Evolutionary conservation across 768 basidiomycete genomes (phyloP).

Genomic region (Kwoniella botswanensis): DNA sequence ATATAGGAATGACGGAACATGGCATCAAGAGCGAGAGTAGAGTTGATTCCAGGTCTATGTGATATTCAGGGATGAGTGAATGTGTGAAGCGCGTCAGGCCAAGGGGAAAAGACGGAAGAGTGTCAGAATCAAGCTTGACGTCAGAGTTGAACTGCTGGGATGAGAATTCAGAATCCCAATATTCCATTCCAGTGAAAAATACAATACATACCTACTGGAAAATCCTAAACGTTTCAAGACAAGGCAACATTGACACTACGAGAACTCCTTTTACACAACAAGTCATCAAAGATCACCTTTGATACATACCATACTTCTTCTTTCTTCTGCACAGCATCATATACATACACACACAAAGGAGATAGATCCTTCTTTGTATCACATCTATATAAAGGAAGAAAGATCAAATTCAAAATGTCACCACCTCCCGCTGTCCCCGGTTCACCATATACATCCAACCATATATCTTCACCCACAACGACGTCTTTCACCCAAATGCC

Average conservation of each 20-base stretch:
- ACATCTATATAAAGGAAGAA: not conserved
- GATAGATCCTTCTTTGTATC: not conserved
- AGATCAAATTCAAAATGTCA: slow-evolving; percentile 2
- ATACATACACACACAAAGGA: not conserved
- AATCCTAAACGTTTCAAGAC: slow-evolving; percentile 1
- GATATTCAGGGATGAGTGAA: not conserved
- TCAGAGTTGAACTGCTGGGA: not conserved
- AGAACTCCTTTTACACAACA: not conserved
- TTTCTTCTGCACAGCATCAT: not conserved
- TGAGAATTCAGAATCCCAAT: not conserved
- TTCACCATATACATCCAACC: slow-evolving; percentile 27
- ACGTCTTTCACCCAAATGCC: slow-evolving; percentile 22
- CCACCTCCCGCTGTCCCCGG: slow-evolving; percentile 26
- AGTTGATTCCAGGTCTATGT: not conserved
- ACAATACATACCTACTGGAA: not conserved
- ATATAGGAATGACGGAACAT: not conserved
- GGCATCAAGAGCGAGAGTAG: not conserved
- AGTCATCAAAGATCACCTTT: not conserved
- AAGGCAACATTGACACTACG: not conserved
- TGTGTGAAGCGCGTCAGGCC: not conserved
- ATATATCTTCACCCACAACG: slow-evolving; percentile 22
- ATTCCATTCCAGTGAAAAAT: not conserved
- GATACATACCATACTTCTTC: not conserved
- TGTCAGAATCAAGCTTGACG: not conserved
- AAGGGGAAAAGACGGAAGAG: not conserved